Conservation (phyloP, 352 stramenopile species). For the Hyaloperonospora brassicae region DNA sequence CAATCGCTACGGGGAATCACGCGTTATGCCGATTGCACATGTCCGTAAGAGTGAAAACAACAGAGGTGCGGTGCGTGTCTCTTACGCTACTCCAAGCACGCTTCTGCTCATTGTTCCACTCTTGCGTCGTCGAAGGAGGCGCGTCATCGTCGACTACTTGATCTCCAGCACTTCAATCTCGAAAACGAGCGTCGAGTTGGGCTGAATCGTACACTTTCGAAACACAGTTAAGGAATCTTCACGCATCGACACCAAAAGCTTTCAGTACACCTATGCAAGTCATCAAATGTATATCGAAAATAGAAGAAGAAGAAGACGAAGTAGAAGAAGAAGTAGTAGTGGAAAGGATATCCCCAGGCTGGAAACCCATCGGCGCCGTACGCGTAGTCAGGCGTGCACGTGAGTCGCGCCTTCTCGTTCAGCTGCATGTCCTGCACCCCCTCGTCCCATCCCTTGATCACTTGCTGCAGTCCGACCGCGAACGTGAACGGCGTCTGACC, state of each 20-base stretch:
- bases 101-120: no score
- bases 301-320: no score
- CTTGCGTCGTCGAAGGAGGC: no score
- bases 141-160: no score
- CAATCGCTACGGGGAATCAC: no score
- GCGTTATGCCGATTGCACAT: no score
- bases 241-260: neutral
- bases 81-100: no score
- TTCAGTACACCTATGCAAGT: no score
- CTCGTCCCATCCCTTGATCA: constrained; percentile 96
- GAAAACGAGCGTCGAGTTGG: constrained; percentile 87
- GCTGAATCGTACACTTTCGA: constrained; percentile 79
- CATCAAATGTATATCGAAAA: no score
- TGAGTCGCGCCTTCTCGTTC: constrained; percentile 87
- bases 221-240: constrained; percentile 31
- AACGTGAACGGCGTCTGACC: constrained; percentile 92
- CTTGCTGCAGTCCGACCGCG: constrained; percentile 84
- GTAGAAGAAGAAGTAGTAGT: no score
- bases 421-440: constrained; percentile 80
- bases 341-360: constrained; percentile 87
- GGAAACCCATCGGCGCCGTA: constrained; percentile 90
- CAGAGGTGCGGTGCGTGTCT: no score
- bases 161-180: constrained; percentile 89
- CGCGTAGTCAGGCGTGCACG: constrained; percentile 91
- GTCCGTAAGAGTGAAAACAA: no score